Evolutionary conservation across 2,329 filamentous ascomycete genomes (phyloP).

Genomic region (Sporothrix schenckii): DNA sequence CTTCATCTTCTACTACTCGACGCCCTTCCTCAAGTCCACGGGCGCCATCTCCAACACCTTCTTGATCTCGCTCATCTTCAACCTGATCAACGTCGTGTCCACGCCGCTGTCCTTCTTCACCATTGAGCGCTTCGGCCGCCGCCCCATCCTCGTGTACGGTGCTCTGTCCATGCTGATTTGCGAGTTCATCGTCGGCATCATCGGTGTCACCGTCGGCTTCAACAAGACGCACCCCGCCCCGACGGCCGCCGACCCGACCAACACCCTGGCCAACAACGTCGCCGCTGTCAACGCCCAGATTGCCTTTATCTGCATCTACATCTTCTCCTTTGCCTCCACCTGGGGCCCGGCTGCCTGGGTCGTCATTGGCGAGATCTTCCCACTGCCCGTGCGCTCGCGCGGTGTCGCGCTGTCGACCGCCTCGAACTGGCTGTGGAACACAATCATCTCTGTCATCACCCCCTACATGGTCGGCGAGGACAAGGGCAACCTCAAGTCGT

Average conservation of each 20-base stretch:
- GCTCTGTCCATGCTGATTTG: conserved; percentile 81
- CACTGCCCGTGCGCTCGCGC: conserved; percentile 82
- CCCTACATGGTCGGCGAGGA: conserved; percentile 65
- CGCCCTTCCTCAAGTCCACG: conserved; percentile 78
- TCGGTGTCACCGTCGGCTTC: conserved; percentile 65
- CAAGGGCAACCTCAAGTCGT: conserved; percentile 65
- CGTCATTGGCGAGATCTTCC: conserved; percentile 88
- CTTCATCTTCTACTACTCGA: conserved; percentile 85
- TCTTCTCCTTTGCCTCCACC: conserved; percentile 88
- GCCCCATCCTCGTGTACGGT: conserved; percentile 76
- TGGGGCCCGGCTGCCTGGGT: conserved; percentile 84
- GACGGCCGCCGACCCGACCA: conserved; percentile 44
- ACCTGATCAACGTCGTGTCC: conserved; percentile 82
- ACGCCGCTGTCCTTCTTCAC: conserved; percentile 87
- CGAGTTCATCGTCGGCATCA: conserved; percentile 83
- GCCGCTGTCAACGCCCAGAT: conserved; percentile 71
- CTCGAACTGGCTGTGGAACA: conserved; percentile 90
- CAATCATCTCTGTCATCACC: conserved; percentile 50
- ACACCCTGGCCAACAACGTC: conserved; percentile 55
- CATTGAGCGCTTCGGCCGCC: conserved; percentile 80
- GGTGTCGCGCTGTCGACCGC: conserved; percentile 86
- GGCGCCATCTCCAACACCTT: conserved; percentile 77
- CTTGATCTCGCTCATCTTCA: conserved; percentile 82
- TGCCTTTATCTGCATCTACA: conserved; percentile 87
- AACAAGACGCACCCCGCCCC: conserved; percentile 52